Conservation (phyloP, 2,329 filamentous ascomycete species). For the Neofusicoccum kwambonambiense region DNA sequence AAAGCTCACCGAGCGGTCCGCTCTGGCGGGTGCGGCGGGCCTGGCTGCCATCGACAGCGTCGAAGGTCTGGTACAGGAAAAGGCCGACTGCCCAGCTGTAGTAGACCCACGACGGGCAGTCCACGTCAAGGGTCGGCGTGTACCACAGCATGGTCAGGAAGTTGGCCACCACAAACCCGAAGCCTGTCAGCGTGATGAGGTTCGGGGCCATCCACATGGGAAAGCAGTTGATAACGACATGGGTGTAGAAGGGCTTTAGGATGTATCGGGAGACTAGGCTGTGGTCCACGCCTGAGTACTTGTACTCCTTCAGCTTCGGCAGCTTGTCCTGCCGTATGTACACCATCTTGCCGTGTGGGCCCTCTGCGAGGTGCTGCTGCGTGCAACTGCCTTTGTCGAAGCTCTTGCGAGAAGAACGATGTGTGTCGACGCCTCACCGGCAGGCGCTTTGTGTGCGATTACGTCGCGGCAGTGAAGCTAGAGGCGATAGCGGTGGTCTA, state of each 20-base stretch:
- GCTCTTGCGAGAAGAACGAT: background rate
- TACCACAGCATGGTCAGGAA: conserved; percentile 93
- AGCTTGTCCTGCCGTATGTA: conserved; percentile 93
- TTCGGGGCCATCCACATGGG: conserved; percentile 84
- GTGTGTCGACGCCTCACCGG: background rate
- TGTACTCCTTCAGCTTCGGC: conserved; percentile 86
- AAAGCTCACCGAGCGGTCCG: conserved; percentile 90
- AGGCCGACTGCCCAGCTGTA: conserved; percentile 84
- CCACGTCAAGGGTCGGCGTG: conserved; percentile 86
- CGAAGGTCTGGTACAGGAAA: conserved; percentile 97
- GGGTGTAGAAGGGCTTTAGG: conserved; percentile 95
- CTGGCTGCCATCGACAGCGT: conserved; percentile 92
- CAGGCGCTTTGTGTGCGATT: background rate
- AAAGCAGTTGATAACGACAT: conserved; percentile 90
- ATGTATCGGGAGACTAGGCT: conserved; percentile 89
- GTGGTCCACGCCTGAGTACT: conserved; percentile 89
- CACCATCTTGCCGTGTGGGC: conserved; percentile 62
- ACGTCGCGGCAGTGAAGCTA: background rate
- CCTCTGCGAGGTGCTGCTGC: background rate
- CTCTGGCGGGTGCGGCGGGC: conserved; percentile 89
- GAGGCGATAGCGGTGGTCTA: background rate
- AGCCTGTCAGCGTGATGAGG: conserved; percentile 82
- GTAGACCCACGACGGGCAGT: conserved; percentile 96
- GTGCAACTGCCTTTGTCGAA: background rate
- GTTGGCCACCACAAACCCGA: conserved; percentile 85